These are phyloP conservation scores for Penicillium verhagenii DNA, from an alignment of 495 filamentous ascomycete species.

Conservation along the genomic window DNA sequence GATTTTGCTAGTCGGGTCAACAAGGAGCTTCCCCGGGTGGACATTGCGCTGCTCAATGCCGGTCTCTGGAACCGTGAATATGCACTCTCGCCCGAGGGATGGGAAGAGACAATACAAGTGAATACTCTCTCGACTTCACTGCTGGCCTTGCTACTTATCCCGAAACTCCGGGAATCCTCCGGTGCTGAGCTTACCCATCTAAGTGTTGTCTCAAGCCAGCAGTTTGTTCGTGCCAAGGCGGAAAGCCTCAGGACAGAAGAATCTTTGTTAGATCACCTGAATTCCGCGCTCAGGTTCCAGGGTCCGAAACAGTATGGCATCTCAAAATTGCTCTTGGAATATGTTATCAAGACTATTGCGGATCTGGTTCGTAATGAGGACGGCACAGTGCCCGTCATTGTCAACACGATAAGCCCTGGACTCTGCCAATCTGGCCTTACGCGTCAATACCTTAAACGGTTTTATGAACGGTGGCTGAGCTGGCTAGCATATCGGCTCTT, in stretches of 20 bases:
- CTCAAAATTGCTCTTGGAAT: constrained; percentile 50
- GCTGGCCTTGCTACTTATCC: constrained; percentile 55
- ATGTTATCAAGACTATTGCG: constrained; percentile 40
- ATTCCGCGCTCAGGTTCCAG: constrained; percentile 24
- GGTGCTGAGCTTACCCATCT: constrained; percentile 32
- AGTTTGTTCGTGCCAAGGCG: constrained; percentile 37
- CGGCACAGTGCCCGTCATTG: constrained; percentile 40
- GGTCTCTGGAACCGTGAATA: constrained; percentile 42
- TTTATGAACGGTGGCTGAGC: constrained; percentile 36
- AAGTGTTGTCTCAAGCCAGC: constrained; percentile 42
- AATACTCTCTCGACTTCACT: constrained; percentile 59
- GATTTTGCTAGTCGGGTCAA: constrained; percentile 44
- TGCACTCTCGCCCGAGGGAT: constrained; percentile 40
- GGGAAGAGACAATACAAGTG: constrained; percentile 57
- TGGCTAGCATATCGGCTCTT: constrained; percentile 42
- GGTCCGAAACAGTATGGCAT: constrained; percentile 43
- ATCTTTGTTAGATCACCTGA: constrained; percentile 35
- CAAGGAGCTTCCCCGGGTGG: constrained; percentile 34
- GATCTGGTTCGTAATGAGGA: constrained; percentile 27
- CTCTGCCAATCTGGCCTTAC: constrained; percentile 41
- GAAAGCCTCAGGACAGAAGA: constrained; percentile 32
- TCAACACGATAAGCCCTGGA: constrained; percentile 48
- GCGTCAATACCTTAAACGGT: constrained; percentile 34
- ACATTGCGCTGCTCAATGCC: constrained; percentile 48
- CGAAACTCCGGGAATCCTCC: constrained; percentile 36